Evolutionary conservation across 257 asterid genomes (phyloP), one percentile per base, ranked within the genome.

Genomic region (Solanum neorickii): DNA sequence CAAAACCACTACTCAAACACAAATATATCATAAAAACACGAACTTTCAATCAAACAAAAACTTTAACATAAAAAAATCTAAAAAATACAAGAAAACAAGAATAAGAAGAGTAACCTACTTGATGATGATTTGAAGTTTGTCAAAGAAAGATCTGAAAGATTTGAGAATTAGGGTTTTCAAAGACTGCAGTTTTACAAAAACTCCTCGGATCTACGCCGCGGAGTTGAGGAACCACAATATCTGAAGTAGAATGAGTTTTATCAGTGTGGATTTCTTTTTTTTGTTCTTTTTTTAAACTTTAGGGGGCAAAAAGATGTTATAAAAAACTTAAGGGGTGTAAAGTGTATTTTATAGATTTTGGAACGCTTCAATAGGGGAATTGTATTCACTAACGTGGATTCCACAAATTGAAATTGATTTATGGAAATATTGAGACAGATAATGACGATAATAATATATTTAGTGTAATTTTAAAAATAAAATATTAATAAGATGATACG

Each of bases 121-220:
- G 73, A 87, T 46, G 15, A n/a, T 6, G 82, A 59, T 78, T 25
- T 70, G 86, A 87, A 68, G 39, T 39, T 35, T 49, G 42, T 68
- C 31, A 42, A 82, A n/a, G 80, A 9, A 27, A 69, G 89, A 87
- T 87, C 86, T 80, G 49, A 59, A 42, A 65, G 66, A 65, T 83
- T 83, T 62, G 86, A 12, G 12, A 27, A 49, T 37, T 87, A 65
- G 85, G 83, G 86, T 62, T 87, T 87, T 31, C 20, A 25, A 78
- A 78, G 84, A 78, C 59, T 84, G 77, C 77, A 23, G 60, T 60
- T 39, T 25, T 15, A 21, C 83, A 70, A 37, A 87, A 87, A 87
- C 89, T 82, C 89, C 89, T 87, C 89, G 89, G 89, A 87, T 87
- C 83, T 87, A 87, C 86, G 86, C 86, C 89, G 83, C 82, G 89